Conservation (phyloP, 768 basidiomycete species). For the Agrocybe pediades region DNA sequence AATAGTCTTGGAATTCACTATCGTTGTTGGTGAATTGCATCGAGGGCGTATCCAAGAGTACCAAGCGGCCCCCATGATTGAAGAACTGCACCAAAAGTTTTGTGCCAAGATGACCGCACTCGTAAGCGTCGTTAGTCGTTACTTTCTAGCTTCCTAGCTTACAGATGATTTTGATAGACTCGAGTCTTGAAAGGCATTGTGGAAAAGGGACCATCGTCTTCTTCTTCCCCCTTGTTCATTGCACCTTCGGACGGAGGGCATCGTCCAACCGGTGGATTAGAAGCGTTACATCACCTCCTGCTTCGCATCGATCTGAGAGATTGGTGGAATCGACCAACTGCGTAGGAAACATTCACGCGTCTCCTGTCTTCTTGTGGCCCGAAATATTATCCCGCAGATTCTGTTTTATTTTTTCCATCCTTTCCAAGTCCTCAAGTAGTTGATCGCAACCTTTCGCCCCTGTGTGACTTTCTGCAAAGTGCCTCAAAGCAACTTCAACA, state of each 20-base stretch:
- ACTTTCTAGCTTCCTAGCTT: not conserved
- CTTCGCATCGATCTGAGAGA: slow-evolving; percentile 53
- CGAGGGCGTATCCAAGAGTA: slow-evolving; percentile 61
- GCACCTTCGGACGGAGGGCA: slow-evolving; percentile 29
- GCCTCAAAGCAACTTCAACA: slow-evolving; percentile 29
- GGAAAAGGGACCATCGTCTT: slow-evolving; percentile 46
- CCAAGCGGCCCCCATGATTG: slow-evolving; percentile 57
- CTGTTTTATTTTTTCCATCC: slow-evolving; percentile 6
- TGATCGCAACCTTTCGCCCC: slow-evolving; percentile 18
- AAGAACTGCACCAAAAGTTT: slow-evolving; percentile 56
- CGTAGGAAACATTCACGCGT: not conserved
- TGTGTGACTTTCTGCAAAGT: slow-evolving; percentile 23
- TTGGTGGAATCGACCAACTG: slow-evolving; percentile 49
- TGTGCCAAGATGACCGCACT: slow-evolving; percentile 54
- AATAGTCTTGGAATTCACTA: slow-evolving; percentile 64
- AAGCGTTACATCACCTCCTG: slow-evolving; percentile 56
- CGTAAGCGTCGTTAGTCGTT: slow-evolving; percentile 41
- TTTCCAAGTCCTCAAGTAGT: slow-evolving; percentile 12
- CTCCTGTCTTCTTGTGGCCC: not conserved
- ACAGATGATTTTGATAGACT: slow-evolving; percentile 38
- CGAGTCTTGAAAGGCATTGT: slow-evolving; percentile 55
- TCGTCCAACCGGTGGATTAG: slow-evolving; percentile 49
- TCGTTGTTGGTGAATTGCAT: slow-evolving; percentile 63
- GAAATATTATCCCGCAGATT: not conserved
- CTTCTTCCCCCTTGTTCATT: slow-evolving; percentile 20